Percentiles rank a stretch among this genome's conserved stretches.
Evolutionary conservation across 768 basidiomycete genomes (phyloP).

Genomic region (Tephrocybe sp.): DNA sequence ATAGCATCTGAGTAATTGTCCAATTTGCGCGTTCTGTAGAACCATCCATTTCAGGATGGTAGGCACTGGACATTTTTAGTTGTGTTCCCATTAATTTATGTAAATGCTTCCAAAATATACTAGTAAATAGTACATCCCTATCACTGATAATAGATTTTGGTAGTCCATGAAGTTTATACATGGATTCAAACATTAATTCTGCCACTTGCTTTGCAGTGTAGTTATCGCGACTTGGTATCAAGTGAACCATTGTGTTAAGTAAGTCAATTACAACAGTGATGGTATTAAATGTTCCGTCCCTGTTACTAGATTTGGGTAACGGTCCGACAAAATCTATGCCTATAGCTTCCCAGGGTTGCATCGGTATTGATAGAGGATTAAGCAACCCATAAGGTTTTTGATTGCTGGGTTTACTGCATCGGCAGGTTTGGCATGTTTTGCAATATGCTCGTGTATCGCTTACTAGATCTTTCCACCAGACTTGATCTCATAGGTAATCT

Average conservation of each 20-base stretch:
- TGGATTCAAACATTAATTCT: too few relatives aligned
- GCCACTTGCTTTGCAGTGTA: too few relatives aligned
- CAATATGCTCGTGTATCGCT: constrained; percentile 14
- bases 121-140: too few relatives aligned
- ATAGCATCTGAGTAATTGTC: too few relatives aligned
- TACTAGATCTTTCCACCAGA: constrained; percentile 34
- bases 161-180: too few relatives aligned
- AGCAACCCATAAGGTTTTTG: constrained; percentile 21
- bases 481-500: constrained; percentile 24
- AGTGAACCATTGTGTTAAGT: constrained; percentile 16
- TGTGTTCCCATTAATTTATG: too few relatives aligned
- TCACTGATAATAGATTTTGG: too few relatives aligned
- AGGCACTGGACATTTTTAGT: too few relatives aligned
- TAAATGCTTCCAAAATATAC: too few relatives aligned
- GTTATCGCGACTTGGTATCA: constrained; percentile 13
- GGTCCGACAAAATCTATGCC: constrained; percentile 14
- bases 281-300: constrained; percentile 22
- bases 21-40: too few relatives aligned
- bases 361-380: constrained; percentile 6
- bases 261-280: constrained; percentile 20
- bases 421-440: constrained; percentile 20
- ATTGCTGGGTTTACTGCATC: constrained; percentile 11
- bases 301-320: constrained; percentile 22
- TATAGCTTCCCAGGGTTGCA: constrained; percentile 12
- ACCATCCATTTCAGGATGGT: too few relatives aligned